These are phyloP conservation scores for Trichosporon ovoides DNA, from an alignment of 1,284 basidiomycete genomes.

Conservation along the genomic window DNA sequence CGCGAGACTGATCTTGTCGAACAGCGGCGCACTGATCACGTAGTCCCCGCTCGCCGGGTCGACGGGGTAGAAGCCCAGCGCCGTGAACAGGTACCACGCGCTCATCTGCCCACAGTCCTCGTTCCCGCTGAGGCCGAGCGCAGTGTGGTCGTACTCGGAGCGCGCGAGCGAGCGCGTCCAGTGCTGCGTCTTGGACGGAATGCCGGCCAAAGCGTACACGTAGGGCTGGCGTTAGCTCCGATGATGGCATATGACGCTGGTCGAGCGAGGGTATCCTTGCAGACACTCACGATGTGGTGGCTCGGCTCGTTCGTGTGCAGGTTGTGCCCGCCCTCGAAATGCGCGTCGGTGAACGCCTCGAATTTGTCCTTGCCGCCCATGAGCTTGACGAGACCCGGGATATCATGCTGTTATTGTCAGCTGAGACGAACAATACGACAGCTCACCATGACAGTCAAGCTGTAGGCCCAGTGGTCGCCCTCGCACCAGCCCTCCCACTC, in stretches of 20 bases:
- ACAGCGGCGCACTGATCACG: constrained; percentile 70
- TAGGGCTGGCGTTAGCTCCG: constrained; percentile 54
- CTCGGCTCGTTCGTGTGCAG: constrained; percentile 72
- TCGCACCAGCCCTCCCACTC: constrained; percentile 68
- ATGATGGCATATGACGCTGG: too few species aligned
- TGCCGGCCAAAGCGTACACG: constrained; percentile 65
- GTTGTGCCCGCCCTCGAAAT: constrained; percentile 74
- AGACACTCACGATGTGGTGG: constrained; percentile 35
- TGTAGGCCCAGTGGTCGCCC: constrained; percentile 78
- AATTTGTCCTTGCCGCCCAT: constrained; percentile 64
- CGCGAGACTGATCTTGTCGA: constrained; percentile 82
- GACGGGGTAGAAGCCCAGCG: constrained; percentile 80
- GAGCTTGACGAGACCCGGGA: constrained; percentile 59
- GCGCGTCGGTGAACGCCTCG: constrained; percentile 64
- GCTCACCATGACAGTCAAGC: constrained; percentile 59
- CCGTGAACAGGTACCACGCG: constrained; percentile 76
- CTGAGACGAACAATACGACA: background rate
- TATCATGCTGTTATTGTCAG: constrained; percentile 49
- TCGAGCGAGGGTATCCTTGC: background rate
- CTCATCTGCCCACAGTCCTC: constrained; percentile 88
- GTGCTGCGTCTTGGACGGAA: constrained; percentile 63
- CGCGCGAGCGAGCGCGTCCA: constrained; percentile 63
- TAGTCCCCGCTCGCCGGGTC: constrained; percentile 71
- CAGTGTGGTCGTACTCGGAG: constrained; percentile 62
- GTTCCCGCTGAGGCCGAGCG: constrained; percentile 54